Evolutionary conservation across 768 basidiomycete species (phyloP).

Genomic region (Terana coerulea): DNA sequence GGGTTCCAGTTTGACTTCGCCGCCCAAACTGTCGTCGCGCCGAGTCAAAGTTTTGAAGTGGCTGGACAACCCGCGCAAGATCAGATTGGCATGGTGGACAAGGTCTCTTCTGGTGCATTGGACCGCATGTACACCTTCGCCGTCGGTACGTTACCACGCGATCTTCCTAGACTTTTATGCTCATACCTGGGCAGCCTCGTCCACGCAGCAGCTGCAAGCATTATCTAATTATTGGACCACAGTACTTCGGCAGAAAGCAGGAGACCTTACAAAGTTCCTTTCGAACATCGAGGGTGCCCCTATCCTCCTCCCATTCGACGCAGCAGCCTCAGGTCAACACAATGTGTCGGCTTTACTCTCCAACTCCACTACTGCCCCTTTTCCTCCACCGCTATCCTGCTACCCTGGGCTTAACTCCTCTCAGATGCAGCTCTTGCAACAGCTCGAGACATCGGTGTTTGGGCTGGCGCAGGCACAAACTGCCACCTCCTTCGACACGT

Average conservation of each 20-base stretch:
- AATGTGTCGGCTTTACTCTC: conserved; percentile 39
- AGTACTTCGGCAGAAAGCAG: conserved; percentile 41
- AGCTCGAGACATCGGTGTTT: conserved; percentile 50
- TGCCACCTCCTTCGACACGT: conserved; percentile 38
- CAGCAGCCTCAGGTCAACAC: conserved; percentile 28
- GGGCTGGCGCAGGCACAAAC: conserved; percentile 35
- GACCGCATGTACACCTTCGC: conserved; percentile 62
- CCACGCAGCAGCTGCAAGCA: conserved; percentile 46
- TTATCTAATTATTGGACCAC: conserved; percentile 52
- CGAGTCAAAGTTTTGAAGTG: conserved; percentile 39
- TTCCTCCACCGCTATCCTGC: conserved; percentile 60
- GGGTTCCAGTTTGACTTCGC: conserved; percentile 63
- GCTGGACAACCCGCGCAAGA: conserved; percentile 43
- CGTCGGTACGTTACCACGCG: conserved; percentile 38
- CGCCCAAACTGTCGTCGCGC: conserved; percentile 44
- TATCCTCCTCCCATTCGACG: conserved; percentile 57
- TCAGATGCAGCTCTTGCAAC: conserved; percentile 39
- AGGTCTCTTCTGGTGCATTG: conserved; percentile 35
- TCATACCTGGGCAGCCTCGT: conserved; percentile 42
- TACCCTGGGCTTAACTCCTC: conserved; percentile 46
- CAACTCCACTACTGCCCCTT: conserved; percentile 37
- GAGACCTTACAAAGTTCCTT: conserved; percentile 44
- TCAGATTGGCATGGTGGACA: conserved; percentile 43
- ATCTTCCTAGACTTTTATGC: background rate
- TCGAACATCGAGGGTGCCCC: conserved; percentile 42